Evolutionary conservation across 352 stramenopile genomes (phyloP).

Genomic region (Pythium sp.): DNA sequence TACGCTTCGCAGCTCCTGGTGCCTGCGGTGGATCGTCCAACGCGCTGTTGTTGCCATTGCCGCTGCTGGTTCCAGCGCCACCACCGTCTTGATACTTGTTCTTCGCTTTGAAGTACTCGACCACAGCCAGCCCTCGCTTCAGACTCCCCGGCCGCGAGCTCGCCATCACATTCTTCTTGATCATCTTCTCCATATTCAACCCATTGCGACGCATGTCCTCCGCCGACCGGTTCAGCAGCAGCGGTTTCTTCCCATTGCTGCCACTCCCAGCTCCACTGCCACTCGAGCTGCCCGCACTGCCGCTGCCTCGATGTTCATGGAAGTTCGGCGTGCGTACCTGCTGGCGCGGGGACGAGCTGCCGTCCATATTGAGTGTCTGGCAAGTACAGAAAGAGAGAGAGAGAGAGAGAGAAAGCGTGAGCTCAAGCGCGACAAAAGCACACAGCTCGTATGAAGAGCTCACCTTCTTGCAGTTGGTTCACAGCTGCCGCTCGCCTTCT

Average conservation of each 20-base stretch:
- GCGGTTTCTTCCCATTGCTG: slow-evolving; percentile 17
- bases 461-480: background rate
- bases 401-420: background rate
- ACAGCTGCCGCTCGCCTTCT: background rate
- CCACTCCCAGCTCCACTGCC: background rate
- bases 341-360: slow-evolving; percentile 15
- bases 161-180: slow-evolving; percentile 75
- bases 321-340: background rate
- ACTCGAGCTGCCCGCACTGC: background rate
- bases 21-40: slow-evolving; percentile 5
- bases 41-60: slow-evolving; percentile 1
- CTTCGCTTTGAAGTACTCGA: slow-evolving; percentile 77
- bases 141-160: slow-evolving; percentile 42
- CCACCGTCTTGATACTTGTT: slow-evolving; percentile 34
- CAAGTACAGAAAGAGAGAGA: background rate
- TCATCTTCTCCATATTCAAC: slow-evolving; percentile 86
- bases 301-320: slow-evolving; percentile 7
- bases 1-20: slow-evolving; percentile 9
- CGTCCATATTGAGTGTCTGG: slow-evolving; percentile 10
- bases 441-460: background rate
- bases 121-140: slow-evolving; percentile 68
- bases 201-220: slow-evolving; percentile 59
- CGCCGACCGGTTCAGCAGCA: slow-evolving; percentile 24
- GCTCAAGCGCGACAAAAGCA: background rate
- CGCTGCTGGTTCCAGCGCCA: slow-evolving; percentile 4